Evolutionary conservation across 2,329 filamentous ascomycete genomes (phyloP).

Genomic region (Thermothelomyces thermophilus): DNA sequence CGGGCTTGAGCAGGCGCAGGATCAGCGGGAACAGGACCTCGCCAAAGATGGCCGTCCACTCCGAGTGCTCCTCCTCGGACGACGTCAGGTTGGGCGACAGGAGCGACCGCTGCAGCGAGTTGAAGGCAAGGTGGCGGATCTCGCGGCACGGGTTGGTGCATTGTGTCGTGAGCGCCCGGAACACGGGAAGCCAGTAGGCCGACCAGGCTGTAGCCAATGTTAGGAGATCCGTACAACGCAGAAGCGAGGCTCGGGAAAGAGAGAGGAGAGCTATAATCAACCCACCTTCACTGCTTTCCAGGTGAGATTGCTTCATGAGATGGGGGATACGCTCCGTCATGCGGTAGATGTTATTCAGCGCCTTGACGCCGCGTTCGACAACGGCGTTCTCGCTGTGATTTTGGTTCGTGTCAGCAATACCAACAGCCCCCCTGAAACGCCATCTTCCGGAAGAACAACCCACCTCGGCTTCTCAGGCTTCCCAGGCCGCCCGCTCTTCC

Average conservation of each 20-base stretch:
- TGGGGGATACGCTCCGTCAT: slow-evolving; percentile 76
- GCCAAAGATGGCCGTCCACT: slow-evolving; percentile 92
- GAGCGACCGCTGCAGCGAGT: slow-evolving; percentile 76
- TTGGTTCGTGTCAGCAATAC: slow-evolving; percentile 18
- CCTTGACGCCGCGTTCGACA: slow-evolving; percentile 70
- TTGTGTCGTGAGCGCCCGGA: slow-evolving; percentile 79
- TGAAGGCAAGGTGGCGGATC: slow-evolving; percentile 82
- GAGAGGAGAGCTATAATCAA: slow-evolving; percentile 22
- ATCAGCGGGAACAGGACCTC: slow-evolving; percentile 93
- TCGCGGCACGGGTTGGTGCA: slow-evolving; percentile 93
- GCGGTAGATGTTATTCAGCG: slow-evolving; percentile 73
- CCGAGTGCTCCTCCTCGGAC: slow-evolving; percentile 61
- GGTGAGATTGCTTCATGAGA: slow-evolving; percentile 86
- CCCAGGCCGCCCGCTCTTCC: slow-evolving; percentile 31
- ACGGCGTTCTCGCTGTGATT: slow-evolving; percentile 65
- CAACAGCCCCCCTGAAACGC: not conserved
- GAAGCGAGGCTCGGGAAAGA: not conserved
- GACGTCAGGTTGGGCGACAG: slow-evolving; percentile 78
- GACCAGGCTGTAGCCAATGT: slow-evolving; percentile 69
- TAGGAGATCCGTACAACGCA: not conserved
- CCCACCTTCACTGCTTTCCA: slow-evolving; percentile 75
- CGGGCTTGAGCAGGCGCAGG: slow-evolving; percentile 78
- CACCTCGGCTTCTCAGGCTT: slow-evolving; percentile 54
- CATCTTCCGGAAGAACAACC: slow-evolving; percentile 23
- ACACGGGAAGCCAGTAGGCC: slow-evolving; percentile 94